Conservation (phyloP, 2,329 filamentous ascomycete species). For the Helminthosporium solani region DNA sequence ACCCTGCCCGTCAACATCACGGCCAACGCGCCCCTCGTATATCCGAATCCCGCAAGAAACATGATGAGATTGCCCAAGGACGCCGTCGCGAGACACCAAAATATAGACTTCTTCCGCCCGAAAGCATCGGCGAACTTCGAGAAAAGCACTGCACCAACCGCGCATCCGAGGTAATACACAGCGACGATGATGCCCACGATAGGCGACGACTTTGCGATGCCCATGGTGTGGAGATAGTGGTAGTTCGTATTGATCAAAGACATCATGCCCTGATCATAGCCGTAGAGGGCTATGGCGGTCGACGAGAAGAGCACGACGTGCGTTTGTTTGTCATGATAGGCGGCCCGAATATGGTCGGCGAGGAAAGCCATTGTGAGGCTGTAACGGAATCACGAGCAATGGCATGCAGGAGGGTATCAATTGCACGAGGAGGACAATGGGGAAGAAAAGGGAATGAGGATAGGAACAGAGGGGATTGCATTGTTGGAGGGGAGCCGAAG, state of each 20-base stretch:
- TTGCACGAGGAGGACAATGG: neutral
- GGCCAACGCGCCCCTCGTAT: constrained; percentile 43
- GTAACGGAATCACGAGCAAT: neutral
- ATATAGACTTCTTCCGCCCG: constrained; percentile 58
- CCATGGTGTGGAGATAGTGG: constrained; percentile 60
- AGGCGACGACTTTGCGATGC: constrained; percentile 51
- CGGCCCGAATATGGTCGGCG: constrained; percentile 19
- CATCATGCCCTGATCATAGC: constrained; percentile 55
- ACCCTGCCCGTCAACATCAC: constrained; percentile 55
- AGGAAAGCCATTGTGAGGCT: constrained; percentile 16
- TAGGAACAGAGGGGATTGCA: too few relatives aligned
- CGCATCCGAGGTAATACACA: constrained; percentile 64
- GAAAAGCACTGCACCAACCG: constrained; percentile 58
- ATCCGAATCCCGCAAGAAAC: constrained; percentile 58
- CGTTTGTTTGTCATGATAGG: constrained; percentile 42
- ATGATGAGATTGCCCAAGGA: constrained; percentile 60
- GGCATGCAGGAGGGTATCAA: neutral
- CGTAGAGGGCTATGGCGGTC: constrained; percentile 55
- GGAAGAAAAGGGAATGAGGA: too few relatives aligned
- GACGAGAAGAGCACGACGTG: constrained; percentile 56
- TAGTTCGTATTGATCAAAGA: constrained; percentile 52
- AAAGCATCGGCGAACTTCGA: constrained; percentile 56
- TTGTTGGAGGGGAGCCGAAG: too few relatives aligned
- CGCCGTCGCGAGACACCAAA: constrained; percentile 55
- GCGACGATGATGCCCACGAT: constrained; percentile 62